Percentiles rank a stretch among this genome's conserved stretches.
Evolutionary conservation across 331 rosid genomes (phyloP).

Genomic region (Phaseolus coccineus): DNA sequence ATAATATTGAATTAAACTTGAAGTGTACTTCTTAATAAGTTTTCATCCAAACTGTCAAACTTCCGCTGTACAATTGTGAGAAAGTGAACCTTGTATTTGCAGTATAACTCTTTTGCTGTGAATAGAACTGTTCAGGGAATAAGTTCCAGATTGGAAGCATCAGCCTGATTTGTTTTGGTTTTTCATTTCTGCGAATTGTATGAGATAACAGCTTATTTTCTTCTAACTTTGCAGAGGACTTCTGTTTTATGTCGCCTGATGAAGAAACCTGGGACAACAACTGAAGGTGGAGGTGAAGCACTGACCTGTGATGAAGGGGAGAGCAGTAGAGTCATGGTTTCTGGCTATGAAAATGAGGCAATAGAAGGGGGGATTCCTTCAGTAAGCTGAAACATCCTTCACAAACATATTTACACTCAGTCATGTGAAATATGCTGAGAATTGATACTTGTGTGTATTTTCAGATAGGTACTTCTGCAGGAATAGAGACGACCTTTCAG

Average conservation of each 20-base stretch:
- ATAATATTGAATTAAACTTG: too few species aligned
- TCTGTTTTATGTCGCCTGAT: conserved; percentile 54
- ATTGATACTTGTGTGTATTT: not conserved
- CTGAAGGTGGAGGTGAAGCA: conserved; percentile 27
- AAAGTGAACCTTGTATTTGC: too few species aligned
- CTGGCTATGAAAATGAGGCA: conserved; percentile 30
- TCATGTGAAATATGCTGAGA: not conserved
- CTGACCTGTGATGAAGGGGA: conserved; percentile 37
- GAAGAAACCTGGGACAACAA: conserved; percentile 31
- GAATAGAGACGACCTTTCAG: not conserved
- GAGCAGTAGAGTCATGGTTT: conserved; percentile 25
- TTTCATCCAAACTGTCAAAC: too few species aligned
- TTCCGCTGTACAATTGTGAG: too few species aligned
- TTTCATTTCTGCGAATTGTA: not conserved
- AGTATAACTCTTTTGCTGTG: too few species aligned
- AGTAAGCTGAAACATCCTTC: conserved; percentile 42
- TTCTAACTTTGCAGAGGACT: conserved; percentile 39
- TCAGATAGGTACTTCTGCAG: too few species aligned
- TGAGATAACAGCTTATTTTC: not conserved
- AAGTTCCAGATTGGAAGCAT: not conserved
- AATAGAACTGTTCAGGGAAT: too few species aligned
- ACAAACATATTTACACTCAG: too few species aligned
- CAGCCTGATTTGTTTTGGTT: not conserved
- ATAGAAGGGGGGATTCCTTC: not conserved
- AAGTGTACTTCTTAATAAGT: too few species aligned